Evolutionary conservation across 2,329 filamentous ascomycete species (phyloP).

Genomic region (Botryotinia narcissicola): DNA sequence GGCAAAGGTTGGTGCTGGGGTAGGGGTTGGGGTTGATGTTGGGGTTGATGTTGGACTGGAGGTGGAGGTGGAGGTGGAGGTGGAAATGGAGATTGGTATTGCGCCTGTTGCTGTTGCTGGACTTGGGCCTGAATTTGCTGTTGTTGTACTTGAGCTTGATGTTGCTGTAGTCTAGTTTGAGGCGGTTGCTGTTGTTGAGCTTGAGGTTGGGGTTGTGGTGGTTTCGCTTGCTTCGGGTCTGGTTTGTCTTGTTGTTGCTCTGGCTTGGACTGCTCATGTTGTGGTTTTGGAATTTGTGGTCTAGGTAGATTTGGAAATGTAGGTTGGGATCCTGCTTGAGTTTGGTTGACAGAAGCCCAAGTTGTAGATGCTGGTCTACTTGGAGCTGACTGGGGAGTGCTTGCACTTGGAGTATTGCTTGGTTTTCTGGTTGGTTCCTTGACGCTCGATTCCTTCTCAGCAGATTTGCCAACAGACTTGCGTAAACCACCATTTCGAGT

Average conservation of each 20-base stretch:
- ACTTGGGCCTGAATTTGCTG: neutral
- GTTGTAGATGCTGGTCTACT: conserved; percentile 5
- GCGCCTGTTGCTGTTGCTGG: neutral
- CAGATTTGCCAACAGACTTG: neutral
- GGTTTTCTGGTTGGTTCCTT: conserved; percentile 8
- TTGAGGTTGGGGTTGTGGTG: neutral
- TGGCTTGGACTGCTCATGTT: conserved; percentile 1
- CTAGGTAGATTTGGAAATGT: conserved; percentile 2
- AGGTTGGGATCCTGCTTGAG: conserved; percentile 14
- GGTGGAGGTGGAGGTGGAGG: neutral
- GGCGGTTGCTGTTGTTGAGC: neutral
- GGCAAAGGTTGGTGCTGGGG: neutral
- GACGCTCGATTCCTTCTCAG: neutral
- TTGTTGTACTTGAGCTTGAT: neutral
- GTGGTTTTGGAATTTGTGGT: conserved; percentile 17
- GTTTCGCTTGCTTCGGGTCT: neutral
- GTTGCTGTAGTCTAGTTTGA: neutral
- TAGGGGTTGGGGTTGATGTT: neutral
- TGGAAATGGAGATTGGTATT: neutral
- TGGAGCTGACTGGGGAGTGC: conserved; percentile 16
- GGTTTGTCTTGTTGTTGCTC: neutral
- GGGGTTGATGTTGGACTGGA: neutral
- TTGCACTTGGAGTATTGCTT: conserved; percentile 8
- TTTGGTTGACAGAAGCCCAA: conserved; percentile 24
- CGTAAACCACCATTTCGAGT: conserved; percentile 13